A percentile compares a stretch with the other conserved stretches of the same genome.
phyloP scores from a whole-genome alignment of 441 rosid species.

The Gossypium trilobum region DNA sequence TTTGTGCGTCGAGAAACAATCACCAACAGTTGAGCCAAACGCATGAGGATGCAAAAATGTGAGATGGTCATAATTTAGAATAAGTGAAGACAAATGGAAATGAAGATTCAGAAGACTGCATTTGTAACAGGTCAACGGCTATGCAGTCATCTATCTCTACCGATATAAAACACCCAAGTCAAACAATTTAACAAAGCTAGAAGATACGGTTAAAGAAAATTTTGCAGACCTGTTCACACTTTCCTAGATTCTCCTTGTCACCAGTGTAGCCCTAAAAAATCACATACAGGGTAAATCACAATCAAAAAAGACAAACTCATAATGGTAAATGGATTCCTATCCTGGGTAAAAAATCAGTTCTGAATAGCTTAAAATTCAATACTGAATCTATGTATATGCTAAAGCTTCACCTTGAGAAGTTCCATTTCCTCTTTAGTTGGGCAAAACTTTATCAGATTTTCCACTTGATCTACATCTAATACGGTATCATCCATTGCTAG shows the following conservation, averaged over 20 bases:
- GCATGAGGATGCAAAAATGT: background rate
- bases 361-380: constrained; percentile 2
- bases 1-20: background rate
- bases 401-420: constrained; percentile 69
- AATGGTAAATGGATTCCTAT: constrained; percentile 6
- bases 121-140: background rate
- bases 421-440: constrained; percentile 99
- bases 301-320: constrained; percentile 11
- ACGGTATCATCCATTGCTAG: constrained; percentile 86
- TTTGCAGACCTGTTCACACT: constrained; percentile 83
- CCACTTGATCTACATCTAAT: constrained; percentile 92
- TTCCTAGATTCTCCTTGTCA: constrained; percentile 71
- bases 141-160: background rate
- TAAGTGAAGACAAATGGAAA: background rate
- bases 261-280: constrained; percentile 60
- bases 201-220: constrained; percentile 9
- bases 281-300: constrained; percentile 20
- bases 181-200: constrained; percentile 6
- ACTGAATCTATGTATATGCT: constrained; percentile 17
- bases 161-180: constrained; percentile 13
- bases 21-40: background rate
- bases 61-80: background rate
- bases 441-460: constrained; percentile 90
- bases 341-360: constrained; percentile 2
- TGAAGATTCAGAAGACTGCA: background rate